Base-by-base conservation (phyloP, 2,329 filamentous ascomycete species). In the Colletotrichum sp. region DNA sequence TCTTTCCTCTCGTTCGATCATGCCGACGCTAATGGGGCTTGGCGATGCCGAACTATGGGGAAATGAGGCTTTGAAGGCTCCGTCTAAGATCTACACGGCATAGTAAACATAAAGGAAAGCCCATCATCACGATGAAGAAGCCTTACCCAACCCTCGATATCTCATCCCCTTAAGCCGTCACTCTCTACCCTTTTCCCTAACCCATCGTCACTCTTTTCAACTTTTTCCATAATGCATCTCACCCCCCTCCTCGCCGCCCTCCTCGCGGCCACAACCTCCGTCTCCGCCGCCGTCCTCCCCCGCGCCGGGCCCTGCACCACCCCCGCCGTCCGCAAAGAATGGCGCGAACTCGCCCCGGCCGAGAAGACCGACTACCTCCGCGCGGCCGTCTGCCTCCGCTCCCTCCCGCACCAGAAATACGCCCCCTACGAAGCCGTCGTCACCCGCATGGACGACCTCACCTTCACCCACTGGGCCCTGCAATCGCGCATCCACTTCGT, bases 401-500 rank as follows among this genome's bases (percentile, higher is more conserved):
- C 24, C 6, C 72, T 76, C 15, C 74, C 76, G 9, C 72, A 75
- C 51, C 36, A 43, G 1, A 75, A 75, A 63, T 77, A 77, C 66
- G 47, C 57, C 36, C 11, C 67, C 21, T 47, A 71, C 31, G 47
- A 70, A 51, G 75, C 71, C 57, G 75, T 76, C 38, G 74, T 68
- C 31, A 76, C 74, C 6, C 69, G 73, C 38, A 55, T 76, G 58
- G 76, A 77, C 72, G 76, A 78, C 51, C 34, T 78, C 6, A 73
- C 75, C 8, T 75, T 69, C 55, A 76, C 76, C 6, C 76, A 78
- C 70, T 69, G 66, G 18, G 9, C 36, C 6, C 75, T 78, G 12
- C 76, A 74, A 58, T 63, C 29, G 12, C 29, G 55, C 13, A 77
- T 78, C 33, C 77, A 78, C 70, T 77, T 72, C 38, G 75, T 78